A percentile compares a stretch with the other conserved stretches of the same genome.
Evolutionary conservation across 2,329 filamentous ascomycete genomes (phyloP).

Genomic region (Epicoccum nigrum): DNA sequence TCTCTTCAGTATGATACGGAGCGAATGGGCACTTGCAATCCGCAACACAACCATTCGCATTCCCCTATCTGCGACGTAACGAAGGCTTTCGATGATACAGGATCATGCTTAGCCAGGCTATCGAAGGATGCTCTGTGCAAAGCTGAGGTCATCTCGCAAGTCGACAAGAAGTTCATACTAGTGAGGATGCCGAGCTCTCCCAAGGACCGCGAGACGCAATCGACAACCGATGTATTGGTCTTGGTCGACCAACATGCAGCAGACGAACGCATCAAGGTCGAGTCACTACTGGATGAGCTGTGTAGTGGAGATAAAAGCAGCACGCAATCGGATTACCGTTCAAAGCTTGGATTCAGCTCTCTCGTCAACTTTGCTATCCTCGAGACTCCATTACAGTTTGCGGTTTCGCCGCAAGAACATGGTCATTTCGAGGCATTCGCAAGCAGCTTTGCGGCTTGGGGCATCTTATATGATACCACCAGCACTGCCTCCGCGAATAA

Average conservation of each 20-base stretch:
- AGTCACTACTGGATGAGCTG: slow-evolving; percentile 69
- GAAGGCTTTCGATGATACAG: slow-evolving; percentile 36
- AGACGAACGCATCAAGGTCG: slow-evolving; percentile 84
- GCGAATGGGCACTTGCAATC: slow-evolving; percentile 12
- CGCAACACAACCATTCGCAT: slow-evolving; percentile 6
- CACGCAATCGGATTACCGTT: slow-evolving; percentile 26
- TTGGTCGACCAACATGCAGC: slow-evolving; percentile 94
- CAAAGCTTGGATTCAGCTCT: slow-evolving; percentile 41
- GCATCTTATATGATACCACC: slow-evolving; percentile 68
- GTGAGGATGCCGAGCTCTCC: slow-evolving; percentile 58
- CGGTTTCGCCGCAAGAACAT: slow-evolving; percentile 67
- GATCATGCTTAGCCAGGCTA: slow-evolving; percentile 49
- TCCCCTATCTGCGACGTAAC: slow-evolving; percentile 22
- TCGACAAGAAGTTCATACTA: slow-evolving; percentile 90
- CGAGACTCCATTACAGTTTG: slow-evolving; percentile 65
- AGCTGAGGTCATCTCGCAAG: slow-evolving; percentile 76
- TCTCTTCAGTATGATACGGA: slow-evolving; percentile 20
- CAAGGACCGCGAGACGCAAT: slow-evolving; percentile 1
- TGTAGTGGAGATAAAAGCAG: slow-evolving; percentile 42
- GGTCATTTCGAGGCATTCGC: slow-evolving; percentile 61
- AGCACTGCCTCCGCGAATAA: neutral
- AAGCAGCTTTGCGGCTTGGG: slow-evolving; percentile 73
- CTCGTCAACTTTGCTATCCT: slow-evolving; percentile 45
- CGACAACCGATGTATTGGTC: slow-evolving; percentile 60
- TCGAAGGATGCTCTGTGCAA: slow-evolving; percentile 60